These are phyloP conservation scores for Lumnitzera littorea DNA, from an alignment of 345 rosid genomes.

Conservation along the genomic window DNA sequence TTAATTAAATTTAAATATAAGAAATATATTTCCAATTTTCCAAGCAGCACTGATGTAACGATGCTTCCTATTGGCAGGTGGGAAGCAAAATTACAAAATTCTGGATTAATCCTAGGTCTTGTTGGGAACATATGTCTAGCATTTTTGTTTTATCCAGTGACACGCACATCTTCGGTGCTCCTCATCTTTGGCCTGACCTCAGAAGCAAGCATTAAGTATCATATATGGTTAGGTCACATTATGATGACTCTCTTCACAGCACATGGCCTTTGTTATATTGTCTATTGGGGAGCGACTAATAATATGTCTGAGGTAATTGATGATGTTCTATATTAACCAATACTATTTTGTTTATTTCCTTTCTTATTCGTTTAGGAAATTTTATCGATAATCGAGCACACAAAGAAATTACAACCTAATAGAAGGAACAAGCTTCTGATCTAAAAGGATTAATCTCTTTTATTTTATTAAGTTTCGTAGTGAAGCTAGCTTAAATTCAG, in stretches of 20 bases:
- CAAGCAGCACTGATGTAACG: too few relatives aligned
- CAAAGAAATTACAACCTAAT: too few relatives aligned
- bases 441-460: too few relatives aligned
- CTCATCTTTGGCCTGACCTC: constrained; percentile 36
- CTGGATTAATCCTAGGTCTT: constrained; percentile 18
- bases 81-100: constrained; percentile 19
- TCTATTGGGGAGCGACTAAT: constrained; percentile 21
- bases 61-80: constrained; percentile 15
- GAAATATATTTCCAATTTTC: too few relatives aligned
- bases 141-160: constrained; percentile 41
- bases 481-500: too few relatives aligned
- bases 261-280: constrained; percentile 32
- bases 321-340: too few relatives aligned
- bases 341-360: too few relatives aligned
- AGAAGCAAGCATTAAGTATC: constrained; percentile 39
- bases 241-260: constrained; percentile 28
- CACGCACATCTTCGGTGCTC: constrained; percentile 37
- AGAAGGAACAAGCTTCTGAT: too few relatives aligned
- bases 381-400: too few relatives aligned
- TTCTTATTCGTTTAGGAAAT: too few relatives aligned
- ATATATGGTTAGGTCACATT: constrained; percentile 39
- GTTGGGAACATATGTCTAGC: constrained; percentile 32
- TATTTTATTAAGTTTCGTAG: too few relatives aligned
- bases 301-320: constrained; percentile 28
- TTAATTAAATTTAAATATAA: too few relatives aligned